Base-by-base conservation (phyloP, 2,329 filamentous ascomycete genomes). In the Sclerotinia spermophila region DNA sequence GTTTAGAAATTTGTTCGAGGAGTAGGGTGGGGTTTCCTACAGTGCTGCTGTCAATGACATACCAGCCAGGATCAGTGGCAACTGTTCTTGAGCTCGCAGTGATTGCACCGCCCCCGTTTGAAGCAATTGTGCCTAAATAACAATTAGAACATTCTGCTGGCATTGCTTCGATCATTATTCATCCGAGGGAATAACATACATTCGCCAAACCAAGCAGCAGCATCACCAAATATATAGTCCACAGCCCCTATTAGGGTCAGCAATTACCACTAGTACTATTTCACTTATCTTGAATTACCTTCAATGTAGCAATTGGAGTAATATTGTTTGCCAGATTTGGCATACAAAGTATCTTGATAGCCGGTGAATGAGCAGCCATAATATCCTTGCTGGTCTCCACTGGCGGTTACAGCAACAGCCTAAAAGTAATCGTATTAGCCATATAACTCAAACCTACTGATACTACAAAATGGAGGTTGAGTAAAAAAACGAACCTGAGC, bases 261-360 rank as follows among this genome's bases (percentile, higher is more conserved):
- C 21, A 10, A 15, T 2, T 0, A 13, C 7, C 7, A 11, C 7
- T 13, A 30, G 21, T 30, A 24, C 40, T 48, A 2, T 51, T 11
- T 2, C 0, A 24, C 17, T 58, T 7, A 3, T 24, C 27, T 11
- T 13, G 19, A 17, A 19, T 24, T n/a, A 51, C 86, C 86, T 59
- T 84, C 83, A 72, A 89, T 87, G 69, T 85, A 83, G 71, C 82
- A 83, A 71, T 84, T 84, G 45, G 84, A 84, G 75, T 87, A 89
- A 58, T 88, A 77, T 74, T 88, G 83, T 70, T 82, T 80, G 73
- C 87, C 87, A 66, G 80, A 80, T 74, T 86, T 80, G 62, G 79
- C 76, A 40, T 84, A 80, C 56, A 85, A 71, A 1, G 86, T 87
- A 76, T 88, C 86, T 76, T 89, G 86, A 74, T 82, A 85, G 15